phyloP scores from a whole-genome alignment of 352 stramenopile species.

The Phytophthora brassicae region DNA sequence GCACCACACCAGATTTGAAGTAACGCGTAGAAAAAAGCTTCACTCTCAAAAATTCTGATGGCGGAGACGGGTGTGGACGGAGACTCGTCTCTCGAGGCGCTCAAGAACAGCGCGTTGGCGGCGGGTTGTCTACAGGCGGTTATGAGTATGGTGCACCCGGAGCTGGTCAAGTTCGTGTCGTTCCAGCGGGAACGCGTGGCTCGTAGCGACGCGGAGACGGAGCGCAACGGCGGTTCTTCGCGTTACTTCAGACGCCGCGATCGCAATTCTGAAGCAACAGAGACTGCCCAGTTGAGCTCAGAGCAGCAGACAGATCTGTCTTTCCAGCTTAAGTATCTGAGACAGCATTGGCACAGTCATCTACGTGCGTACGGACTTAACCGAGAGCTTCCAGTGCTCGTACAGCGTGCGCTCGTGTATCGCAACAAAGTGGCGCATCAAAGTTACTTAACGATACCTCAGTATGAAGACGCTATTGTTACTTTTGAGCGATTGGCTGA shows the following conservation, averaged over 20 bases:
- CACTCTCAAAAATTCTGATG: background rate
- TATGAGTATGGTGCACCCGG: constrained; percentile 46
- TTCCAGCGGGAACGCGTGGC: constrained; percentile 39
- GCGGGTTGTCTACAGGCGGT: constrained; percentile 42
- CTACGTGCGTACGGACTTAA: constrained; percentile 29
- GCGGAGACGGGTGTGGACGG: background rate
- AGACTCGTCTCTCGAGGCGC: constrained; percentile 25
- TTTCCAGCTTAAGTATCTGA: constrained; percentile 39
- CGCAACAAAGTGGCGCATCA: constrained; percentile 46
- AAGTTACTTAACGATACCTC: constrained; percentile 26
- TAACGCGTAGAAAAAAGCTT: background rate
- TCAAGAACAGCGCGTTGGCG: constrained; percentile 32
- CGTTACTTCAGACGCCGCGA: constrained; percentile 8
- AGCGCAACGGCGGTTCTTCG: constrained; percentile 11
- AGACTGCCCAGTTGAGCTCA: background rate
- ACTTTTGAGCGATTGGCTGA: constrained; percentile 41
- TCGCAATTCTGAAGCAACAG: background rate
- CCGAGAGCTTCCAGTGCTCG: constrained; percentile 29
- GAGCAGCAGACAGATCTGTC: constrained; percentile 37
- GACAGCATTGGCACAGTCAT: constrained; percentile 44
- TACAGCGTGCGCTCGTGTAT: constrained; percentile 34
- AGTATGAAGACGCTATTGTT: constrained; percentile 36
- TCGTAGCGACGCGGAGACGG: constrained; percentile 15
- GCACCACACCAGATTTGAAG: background rate
- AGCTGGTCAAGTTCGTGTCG: constrained; percentile 37